Conservation (phyloP, 2,329 filamentous ascomycete species). For the Colletotrichum aenigma region DNA sequence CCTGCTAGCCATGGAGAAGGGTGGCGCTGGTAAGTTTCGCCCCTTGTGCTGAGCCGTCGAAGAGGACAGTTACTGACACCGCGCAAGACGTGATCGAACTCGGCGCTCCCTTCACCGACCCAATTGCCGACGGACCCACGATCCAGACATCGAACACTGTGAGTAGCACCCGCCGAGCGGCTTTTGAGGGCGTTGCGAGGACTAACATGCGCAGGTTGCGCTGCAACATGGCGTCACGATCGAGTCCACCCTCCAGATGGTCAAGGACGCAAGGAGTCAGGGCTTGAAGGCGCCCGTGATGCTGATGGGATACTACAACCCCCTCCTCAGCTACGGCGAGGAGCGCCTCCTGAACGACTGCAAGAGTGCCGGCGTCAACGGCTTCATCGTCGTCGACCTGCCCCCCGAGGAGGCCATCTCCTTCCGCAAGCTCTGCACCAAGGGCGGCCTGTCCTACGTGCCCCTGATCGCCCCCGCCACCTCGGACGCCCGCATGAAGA, state of each 20-base stretch:
- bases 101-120: constrained; percentile 95
- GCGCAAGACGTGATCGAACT: constrained; percentile 87
- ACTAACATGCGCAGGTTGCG: constrained; percentile 54
- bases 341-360: constrained; percentile 86
- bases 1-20: constrained; percentile 87
- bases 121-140: constrained; percentile 95
- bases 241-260: constrained; percentile 78
- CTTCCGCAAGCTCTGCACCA: constrained; percentile 85
- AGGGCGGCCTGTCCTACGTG: constrained; percentile 86
- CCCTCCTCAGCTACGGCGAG: constrained; percentile 91
- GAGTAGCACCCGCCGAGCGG: constrained; percentile 35
- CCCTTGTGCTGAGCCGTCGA: background rate
- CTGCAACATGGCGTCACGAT: constrained; percentile 90
- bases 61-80: background rate
- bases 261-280: constrained; percentile 76
- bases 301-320: constrained; percentile 99
- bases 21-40: constrained; percentile 76
- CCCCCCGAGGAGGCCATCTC: constrained; percentile 94
- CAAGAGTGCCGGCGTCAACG: constrained; percentile 84
- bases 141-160: constrained; percentile 94
- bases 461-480: constrained; percentile 96
- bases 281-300: constrained; percentile 84
- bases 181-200: background rate
- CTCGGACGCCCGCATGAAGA: constrained; percentile 90
- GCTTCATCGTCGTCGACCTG: constrained; percentile 95